phyloP scores from a whole-genome alignment of 1,284 basidiomycete genomes.

The Omphalotus olearius region DNA sequence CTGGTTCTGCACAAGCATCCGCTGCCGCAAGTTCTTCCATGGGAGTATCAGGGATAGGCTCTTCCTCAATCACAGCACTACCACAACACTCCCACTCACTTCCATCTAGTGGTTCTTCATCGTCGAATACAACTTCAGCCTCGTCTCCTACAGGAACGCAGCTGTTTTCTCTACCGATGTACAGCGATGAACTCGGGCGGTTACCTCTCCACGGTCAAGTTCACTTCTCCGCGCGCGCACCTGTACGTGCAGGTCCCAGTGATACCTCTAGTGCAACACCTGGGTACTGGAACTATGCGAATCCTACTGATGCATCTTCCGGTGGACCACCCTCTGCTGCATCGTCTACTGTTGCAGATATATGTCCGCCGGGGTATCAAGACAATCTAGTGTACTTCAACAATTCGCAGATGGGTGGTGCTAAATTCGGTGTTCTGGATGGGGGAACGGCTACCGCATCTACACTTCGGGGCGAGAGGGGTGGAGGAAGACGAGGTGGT shows the following conservation, averaged over 20 bases:
- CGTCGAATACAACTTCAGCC: neutral
- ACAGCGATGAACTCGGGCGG: slow-evolving; percentile 55
- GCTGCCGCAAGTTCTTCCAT: no score
- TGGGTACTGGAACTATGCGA: neutral
- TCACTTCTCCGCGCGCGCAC: slow-evolving; percentile 19
- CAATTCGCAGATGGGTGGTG: neutral
- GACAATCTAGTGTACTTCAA: no score
- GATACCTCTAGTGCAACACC: no score
- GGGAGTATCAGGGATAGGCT: no score
- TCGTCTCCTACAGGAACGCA: slow-evolving; percentile 11
- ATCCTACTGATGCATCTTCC: neutral
- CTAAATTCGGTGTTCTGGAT: no score
- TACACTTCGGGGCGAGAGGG: no score
- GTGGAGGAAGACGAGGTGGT: neutral
- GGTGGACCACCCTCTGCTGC: no score
- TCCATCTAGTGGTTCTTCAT: neutral
- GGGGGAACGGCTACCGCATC: no score
- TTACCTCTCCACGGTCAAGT: slow-evolving; percentile 46
- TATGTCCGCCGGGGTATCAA: neutral
- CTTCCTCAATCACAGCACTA: neutral
- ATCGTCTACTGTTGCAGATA: neutral
- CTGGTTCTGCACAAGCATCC: no score
- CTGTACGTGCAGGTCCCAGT: neutral
- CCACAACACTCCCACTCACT: neutral
- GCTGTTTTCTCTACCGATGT: slow-evolving; percentile 42